Percentiles rank a stretch among this genome's conserved stretches.
phyloP scores from a whole-genome alignment of 768 basidiomycete genomes.

The Xerocomellus intermedius region DNA sequence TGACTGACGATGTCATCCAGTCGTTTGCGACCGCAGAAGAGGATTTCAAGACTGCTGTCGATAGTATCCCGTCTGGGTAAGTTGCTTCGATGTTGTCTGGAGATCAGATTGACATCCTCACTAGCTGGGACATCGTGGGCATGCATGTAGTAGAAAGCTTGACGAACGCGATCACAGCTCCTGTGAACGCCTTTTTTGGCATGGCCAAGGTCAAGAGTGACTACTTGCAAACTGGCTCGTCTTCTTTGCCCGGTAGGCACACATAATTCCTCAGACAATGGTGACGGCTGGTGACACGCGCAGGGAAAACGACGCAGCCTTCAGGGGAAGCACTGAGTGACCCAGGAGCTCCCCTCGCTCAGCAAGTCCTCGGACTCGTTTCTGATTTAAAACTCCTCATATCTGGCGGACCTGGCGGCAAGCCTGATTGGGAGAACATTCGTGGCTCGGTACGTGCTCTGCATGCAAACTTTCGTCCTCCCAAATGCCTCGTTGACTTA shows the following conservation, averaged over 20 bases:
- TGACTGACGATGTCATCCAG: background rate
- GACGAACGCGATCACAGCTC: slow-evolving; percentile 12
- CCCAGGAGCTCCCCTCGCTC: slow-evolving; percentile 5
- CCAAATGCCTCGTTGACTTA: background rate
- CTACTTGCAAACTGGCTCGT: slow-evolving; percentile 11
- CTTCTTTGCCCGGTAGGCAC: background rate
- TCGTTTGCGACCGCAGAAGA: slow-evolving; percentile 14
- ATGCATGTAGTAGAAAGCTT: slow-evolving; percentile 17
- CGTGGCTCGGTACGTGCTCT: slow-evolving; percentile 7
- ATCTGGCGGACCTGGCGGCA: slow-evolving; percentile 11
- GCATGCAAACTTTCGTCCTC: background rate
- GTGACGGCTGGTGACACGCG: background rate
- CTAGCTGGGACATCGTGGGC: slow-evolving; percentile 13
- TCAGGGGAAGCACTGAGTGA: slow-evolving; percentile 13
- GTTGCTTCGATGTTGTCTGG: background rate
- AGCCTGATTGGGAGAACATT: slow-evolving; percentile 18
- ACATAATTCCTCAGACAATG: background rate
- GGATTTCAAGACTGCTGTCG: slow-evolving; percentile 17
- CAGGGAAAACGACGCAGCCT: slow-evolving; percentile 8
- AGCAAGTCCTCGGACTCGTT: slow-evolving; percentile 9
- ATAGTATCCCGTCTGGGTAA: slow-evolving; percentile 15
- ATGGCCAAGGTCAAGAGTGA: slow-evolving; percentile 8
- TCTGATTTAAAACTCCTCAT: slow-evolving; percentile 10
- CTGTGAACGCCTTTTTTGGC: slow-evolving; percentile 11
- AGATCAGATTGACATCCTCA: background rate